Percentiles rank a stretch among this genome's conserved stretches.
Conservation (phyloP, 202 grass and related monocot genomes). For the Zoysia matrella region DNA sequence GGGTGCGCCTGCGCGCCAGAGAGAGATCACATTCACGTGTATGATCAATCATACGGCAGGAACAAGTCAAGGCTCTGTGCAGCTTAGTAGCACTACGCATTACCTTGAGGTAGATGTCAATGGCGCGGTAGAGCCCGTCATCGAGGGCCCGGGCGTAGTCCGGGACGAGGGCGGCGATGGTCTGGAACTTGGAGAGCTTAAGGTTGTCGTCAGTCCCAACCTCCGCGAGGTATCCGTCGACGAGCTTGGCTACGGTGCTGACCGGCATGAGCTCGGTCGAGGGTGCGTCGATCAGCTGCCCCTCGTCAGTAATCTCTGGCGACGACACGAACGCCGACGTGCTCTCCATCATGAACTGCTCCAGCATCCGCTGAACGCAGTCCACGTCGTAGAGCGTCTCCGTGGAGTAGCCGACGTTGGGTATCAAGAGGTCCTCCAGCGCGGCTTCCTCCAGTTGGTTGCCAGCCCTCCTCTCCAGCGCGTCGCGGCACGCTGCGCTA, state of each 20-base stretch:
- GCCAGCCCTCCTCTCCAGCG: constrained; percentile 63
- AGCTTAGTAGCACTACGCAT: no score
- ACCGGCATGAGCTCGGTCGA: constrained; percentile 53
- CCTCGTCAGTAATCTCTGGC: constrained; percentile 66
- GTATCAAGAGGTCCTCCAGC: constrained; percentile 75
- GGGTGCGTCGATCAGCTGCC: constrained; percentile 29
- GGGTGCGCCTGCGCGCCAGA: constrained; percentile 60
- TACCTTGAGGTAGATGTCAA: constrained; percentile 93
- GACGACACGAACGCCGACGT: constrained; percentile 46
- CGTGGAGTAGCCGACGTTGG: constrained; percentile 48
- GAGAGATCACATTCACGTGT: no score
- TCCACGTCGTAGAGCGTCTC: constrained; percentile 87
- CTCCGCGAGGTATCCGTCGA: constrained; percentile 86
- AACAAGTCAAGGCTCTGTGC: no score
- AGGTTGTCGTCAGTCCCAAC: constrained; percentile 72
- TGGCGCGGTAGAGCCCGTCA: constrained; percentile 84
- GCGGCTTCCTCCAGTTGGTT: constrained; percentile 72
- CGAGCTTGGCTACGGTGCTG: constrained; percentile 65
- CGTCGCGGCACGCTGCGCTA: constrained; percentile 57
- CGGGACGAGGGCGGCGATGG: constrained; percentile 62
- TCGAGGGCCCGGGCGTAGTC: constrained; percentile 69
- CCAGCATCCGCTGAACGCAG: constrained; percentile 74
- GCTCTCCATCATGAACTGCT: constrained; percentile 65
- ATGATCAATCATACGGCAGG: no score
- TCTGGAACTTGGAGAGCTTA: constrained; percentile 69